phyloP scores from a whole-genome alignment of 2,329 filamentous ascomycete species.

The Colletotrichum melonis region DNA sequence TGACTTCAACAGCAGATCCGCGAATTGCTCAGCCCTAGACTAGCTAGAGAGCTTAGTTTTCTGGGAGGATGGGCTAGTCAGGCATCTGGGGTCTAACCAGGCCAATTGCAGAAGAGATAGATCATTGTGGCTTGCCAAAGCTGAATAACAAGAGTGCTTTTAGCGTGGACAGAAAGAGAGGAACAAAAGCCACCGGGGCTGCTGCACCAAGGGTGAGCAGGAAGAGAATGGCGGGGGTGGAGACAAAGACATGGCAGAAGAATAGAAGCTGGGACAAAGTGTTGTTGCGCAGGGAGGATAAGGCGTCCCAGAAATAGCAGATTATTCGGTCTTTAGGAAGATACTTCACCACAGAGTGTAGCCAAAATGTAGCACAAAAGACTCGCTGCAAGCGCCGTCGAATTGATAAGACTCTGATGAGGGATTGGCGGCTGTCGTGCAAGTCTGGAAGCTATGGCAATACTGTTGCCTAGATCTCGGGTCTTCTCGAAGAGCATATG shows the following conservation, averaged over 20 bases:
- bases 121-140: constrained; percentile 48
- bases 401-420: background rate
- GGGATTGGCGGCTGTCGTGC: background rate
- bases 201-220: background rate
- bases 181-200: background rate
- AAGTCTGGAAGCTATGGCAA: background rate
- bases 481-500: background rate
- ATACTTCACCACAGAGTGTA: background rate
- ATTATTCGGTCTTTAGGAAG: too few relatives aligned
- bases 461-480: background rate
- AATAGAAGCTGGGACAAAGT: background rate
- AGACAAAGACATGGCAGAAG: background rate
- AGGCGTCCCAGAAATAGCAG: background rate
- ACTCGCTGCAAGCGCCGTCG: background rate
- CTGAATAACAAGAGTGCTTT: constrained; percentile 43
- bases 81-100: constrained; percentile 25
- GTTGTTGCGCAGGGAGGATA: background rate
- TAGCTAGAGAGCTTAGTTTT: constrained; percentile 41
- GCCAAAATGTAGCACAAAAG: background rate
- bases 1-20: constrained; percentile 10
- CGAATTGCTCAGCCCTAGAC: constrained; percentile 39
- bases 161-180: constrained; percentile 14
- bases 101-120: constrained; percentile 40
- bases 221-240: constrained; percentile 32
- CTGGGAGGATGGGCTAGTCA: constrained; percentile 38